phyloP scores from a whole-genome alignment of 176 grass and related monocot species.

The Tuctoria greenei region DNA sequence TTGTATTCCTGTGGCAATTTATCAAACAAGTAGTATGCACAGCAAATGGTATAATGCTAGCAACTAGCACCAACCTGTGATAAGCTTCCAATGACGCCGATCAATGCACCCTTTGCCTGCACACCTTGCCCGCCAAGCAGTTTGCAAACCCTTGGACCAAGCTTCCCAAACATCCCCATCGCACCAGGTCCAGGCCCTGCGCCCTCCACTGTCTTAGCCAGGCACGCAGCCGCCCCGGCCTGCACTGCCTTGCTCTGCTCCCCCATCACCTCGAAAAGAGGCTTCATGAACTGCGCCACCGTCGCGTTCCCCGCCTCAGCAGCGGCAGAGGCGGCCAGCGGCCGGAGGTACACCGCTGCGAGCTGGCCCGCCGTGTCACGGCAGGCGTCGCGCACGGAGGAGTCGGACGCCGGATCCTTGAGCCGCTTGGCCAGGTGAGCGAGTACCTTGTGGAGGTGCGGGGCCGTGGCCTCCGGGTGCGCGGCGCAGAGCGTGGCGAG shows the following conservation, averaged over 20 bases:
- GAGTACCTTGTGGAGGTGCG: conserved; percentile 76
- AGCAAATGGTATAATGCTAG: not conserved
- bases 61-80: conserved; percentile 50
- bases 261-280: conserved; percentile 85
- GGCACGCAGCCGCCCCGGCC: conserved; percentile 74
- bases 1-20: conserved; percentile 20
- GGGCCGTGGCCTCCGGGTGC: conserved; percentile 56
- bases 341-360: conserved; percentile 65
- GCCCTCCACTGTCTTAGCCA: conserved; percentile 82
- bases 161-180: conserved; percentile 56
- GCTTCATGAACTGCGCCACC: conserved; percentile 73
- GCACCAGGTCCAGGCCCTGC: conserved; percentile 43
- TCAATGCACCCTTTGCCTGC: conserved; percentile 78
- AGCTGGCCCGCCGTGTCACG: conserved; percentile 63
- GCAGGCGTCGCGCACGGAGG: conserved; percentile 79
- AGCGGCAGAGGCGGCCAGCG: conserved; percentile 18
- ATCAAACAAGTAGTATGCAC: conserved; percentile 19
- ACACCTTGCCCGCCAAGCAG: conserved; percentile 73
- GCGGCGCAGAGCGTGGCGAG: conserved; percentile 65
- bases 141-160: conserved; percentile 79
- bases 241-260: conserved; percentile 91
- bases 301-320: conserved; percentile 42
- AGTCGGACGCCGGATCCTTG: conserved; percentile 78
- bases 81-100: conserved; percentile 71
- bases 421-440: conserved; percentile 67